Evolutionary conservation across 2,329 filamentous ascomycete genomes (phyloP).

Genomic region (Cladophialophora immunda): DNA sequence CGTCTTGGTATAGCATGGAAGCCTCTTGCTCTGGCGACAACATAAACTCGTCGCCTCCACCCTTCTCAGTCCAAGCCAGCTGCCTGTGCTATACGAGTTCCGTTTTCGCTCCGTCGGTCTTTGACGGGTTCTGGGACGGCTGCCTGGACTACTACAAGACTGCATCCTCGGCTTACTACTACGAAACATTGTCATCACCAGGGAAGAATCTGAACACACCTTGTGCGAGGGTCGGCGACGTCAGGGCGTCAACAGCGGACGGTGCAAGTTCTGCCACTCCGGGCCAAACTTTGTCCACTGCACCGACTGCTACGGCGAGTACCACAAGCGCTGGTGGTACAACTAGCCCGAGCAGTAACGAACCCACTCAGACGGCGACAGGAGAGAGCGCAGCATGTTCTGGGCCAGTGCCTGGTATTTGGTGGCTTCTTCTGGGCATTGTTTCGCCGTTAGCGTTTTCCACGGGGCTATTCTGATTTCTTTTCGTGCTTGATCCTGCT

Average conservation of each 20-base stretch:
- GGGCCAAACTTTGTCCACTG: background rate
- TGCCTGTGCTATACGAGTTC: slow-evolving; percentile 2
- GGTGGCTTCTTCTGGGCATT: background rate
- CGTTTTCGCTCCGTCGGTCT: background rate
- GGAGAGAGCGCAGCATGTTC: background rate
- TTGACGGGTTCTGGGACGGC: slow-evolving; percentile 4
- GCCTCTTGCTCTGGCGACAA: slow-evolving; percentile 9
- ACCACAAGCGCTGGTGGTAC: background rate
- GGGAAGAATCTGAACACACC: slow-evolving; percentile 1
- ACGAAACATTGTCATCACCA: background rate
- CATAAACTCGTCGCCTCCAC: background rate
- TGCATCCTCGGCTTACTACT: background rate
- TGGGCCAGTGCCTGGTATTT: background rate
- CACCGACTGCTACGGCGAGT: background rate
- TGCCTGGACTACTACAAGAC: slow-evolving; percentile 2
- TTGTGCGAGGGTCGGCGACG: background rate
- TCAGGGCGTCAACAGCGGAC: background rate
- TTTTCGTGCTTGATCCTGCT: background rate
- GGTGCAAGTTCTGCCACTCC: background rate
- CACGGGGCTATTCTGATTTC: background rate
- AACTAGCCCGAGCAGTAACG: background rate
- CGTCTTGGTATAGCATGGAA: slow-evolving; percentile 16
- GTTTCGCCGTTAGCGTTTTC: background rate
- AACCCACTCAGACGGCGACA: background rate
- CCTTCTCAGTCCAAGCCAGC: background rate